A percentile compares a stretch with the other conserved stretches of the same genome.
These are phyloP conservation scores for Zea mays DNA, from an alignment of 176 grass and related monocot genomes.

Conservation along the genomic window Zm-B73-REFERENCE-NAM-5.0 NC_050098.1:152897001-152897500, in stretches of 20 bases:
- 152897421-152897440: background rate
- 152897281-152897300: background rate
- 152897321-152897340: background rate
- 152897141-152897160: background rate
- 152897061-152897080: background rate
- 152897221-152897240: background rate
- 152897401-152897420: background rate
- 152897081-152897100: constrained; percentile 1
- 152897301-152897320: background rate
- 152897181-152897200: background rate
- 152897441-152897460: background rate
- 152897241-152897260: background rate
- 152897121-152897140: constrained; percentile 13
- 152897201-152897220: background rate
- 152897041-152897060: background rate
- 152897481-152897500: too few relatives aligned
- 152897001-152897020: background rate
- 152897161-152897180: background rate
- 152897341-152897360: background rate
- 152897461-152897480: too few relatives aligned
- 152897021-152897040: background rate
- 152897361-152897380: background rate
- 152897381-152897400: background rate
- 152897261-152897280: background rate
- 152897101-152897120: background rate